Evolutionary conservation across 306 rosid genomes (phyloP).

Genomic region (Datisca glomerata): DNA sequence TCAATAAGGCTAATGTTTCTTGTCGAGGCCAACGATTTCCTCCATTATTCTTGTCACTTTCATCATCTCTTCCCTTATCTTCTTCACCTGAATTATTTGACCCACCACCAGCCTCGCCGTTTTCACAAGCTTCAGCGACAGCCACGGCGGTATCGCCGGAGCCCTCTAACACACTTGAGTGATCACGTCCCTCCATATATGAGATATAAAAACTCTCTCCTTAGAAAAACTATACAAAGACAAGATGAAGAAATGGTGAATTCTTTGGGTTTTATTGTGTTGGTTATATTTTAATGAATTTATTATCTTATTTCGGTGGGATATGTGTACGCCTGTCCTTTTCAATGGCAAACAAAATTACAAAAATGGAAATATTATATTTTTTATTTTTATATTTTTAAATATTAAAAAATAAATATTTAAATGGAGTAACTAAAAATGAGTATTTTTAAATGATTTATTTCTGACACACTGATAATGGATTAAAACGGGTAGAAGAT

Average conservation of each 20-base stretch:
- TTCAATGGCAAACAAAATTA: no score
- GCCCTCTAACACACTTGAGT: slow-evolving; percentile 22
- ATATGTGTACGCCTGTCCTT: neutral
- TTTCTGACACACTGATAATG: no score
- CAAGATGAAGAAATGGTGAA: slow-evolving; percentile 47
- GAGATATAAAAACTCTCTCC: neutral
- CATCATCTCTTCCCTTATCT: slow-evolving; percentile 35
- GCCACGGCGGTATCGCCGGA: slow-evolving; percentile 29
- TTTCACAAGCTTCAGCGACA: slow-evolving; percentile 9
- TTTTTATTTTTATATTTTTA: no score
- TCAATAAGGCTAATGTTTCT: slow-evolving; percentile 75
- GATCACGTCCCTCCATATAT: slow-evolving; percentile 13
- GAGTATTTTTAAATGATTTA: no score
- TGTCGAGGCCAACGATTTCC: slow-evolving; percentile 93
- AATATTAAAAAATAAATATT: no score
- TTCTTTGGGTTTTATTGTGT: slow-evolving; percentile 54
- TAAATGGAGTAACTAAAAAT: no score
- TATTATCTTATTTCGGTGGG: slow-evolving; percentile 30
- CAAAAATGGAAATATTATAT: no score
- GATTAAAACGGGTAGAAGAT: no score
- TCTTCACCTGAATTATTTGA: slow-evolving; percentile 75
- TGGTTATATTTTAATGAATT: slow-evolving; percentile 49
- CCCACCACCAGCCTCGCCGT: slow-evolving; percentile 15
- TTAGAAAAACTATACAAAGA: neutral
- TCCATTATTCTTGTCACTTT: slow-evolving; percentile 56